Base-by-base conservation (phyloP, 306 rosid genomes). In the Carpinus fangiana region DNA sequence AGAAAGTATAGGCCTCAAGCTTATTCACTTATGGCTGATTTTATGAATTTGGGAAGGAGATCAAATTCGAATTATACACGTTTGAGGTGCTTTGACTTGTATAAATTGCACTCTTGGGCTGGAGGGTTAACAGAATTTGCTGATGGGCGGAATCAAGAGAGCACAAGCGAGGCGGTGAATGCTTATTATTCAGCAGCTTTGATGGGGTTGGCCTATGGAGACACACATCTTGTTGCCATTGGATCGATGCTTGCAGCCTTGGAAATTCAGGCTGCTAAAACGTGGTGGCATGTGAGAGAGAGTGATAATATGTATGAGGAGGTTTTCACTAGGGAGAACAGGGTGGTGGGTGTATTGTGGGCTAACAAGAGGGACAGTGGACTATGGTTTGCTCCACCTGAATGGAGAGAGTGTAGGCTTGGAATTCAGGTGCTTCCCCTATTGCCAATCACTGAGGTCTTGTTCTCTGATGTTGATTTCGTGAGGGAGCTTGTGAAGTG, bases 61-160 rank as follows among this genome's bases (percentile, higher is more conserved):
- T 43, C 82, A 14, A 75, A 82, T 57, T 77, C 94, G 0, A 81
- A 62, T 45, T 92, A 92, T 70, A 86, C 98, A 0, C 92, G 90
- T 1, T 62, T 92, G 11, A 89, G 98, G 78, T 89, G 97, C 79
- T 94, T 92, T 31, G 98, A 94, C 65, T 74, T 81, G 5, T 94
- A 86, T 43, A 82, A 74, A 52, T 76, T 94, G 76, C 98, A 94
- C 75, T 94, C 98, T 3, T 94, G 98, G 98, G 97, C 97, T 17
- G 89, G 91, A 26, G 97, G 98, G n/a, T 76, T 94, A 70, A 85
- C 91, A 17, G 98, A 94, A 76, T 94, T 87, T 48, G 83, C 81
- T 0, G 98, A 92, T 43, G 97, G 98, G 62, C 82, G 98, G 77
- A 90, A 92, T 41, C 97, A 94, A 51, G 97, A 94, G 82, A 92